Evolutionary conservation across 2,329 filamentous ascomycete species (phyloP).

Genomic region (Aspergillus felis): DNA sequence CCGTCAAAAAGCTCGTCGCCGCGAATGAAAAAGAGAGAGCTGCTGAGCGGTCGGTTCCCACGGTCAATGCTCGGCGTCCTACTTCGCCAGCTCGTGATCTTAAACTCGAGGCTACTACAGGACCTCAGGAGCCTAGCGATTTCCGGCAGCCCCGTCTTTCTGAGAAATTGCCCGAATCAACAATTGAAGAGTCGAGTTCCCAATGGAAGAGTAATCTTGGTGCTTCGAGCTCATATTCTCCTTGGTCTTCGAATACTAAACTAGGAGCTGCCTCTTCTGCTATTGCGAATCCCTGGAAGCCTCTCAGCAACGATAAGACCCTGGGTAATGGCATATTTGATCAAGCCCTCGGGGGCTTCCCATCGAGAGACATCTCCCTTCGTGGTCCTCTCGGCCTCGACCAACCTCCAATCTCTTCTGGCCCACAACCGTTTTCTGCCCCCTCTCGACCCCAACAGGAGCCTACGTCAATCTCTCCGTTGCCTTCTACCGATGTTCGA

Average conservation of each 20-base stretch:
- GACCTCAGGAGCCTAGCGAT: slow-evolving; percentile 23
- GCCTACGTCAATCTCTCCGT: slow-evolving; percentile 27
- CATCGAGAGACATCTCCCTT: slow-evolving; percentile 42
- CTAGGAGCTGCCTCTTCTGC: slow-evolving; percentile 31
- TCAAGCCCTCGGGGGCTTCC: slow-evolving; percentile 47
- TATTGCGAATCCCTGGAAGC: slow-evolving; percentile 56
- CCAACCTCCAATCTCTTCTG: slow-evolving; percentile 33
- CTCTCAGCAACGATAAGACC: slow-evolving; percentile 52
- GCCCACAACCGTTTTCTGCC: slow-evolving; percentile 28
- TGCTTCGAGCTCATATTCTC: slow-evolving; percentile 33
- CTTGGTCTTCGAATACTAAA: slow-evolving; percentile 36
- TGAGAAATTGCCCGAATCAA: slow-evolving; percentile 22
- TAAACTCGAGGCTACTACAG: slow-evolving; percentile 28
- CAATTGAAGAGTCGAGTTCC: slow-evolving; percentile 29
- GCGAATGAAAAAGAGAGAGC: slow-evolving; percentile 34
- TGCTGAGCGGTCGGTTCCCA: slow-evolving; percentile 28
- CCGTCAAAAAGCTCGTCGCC: slow-evolving; percentile 44
- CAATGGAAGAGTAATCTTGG: slow-evolving; percentile 39
- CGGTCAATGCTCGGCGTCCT: slow-evolving; percentile 24
- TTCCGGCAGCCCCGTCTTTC: slow-evolving; percentile 13
- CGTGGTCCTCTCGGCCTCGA: slow-evolving; percentile 39
- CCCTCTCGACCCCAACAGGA: slow-evolving; percentile 32
- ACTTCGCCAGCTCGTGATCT: slow-evolving; percentile 30
- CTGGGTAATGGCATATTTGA: slow-evolving; percentile 64
- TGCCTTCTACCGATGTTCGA: slow-evolving; percentile 39